Evolutionary conservation across 495 filamentous ascomycete species (phyloP), one percentile per base, ranked within the genome.

Genomic region (Podospora pseudoanserina): DNA sequence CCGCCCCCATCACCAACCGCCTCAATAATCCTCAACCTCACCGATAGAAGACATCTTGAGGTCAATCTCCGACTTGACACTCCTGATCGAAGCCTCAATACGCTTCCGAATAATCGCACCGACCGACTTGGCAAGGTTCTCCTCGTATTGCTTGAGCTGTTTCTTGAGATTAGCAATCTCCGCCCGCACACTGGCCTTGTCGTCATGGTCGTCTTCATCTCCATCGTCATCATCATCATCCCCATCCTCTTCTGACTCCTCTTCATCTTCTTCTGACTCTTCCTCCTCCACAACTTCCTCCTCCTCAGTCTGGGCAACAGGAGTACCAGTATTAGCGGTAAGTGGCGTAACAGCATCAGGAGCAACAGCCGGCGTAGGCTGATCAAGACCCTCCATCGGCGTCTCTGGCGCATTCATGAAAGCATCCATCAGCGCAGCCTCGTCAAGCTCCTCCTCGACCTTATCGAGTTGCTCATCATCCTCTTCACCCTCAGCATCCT

Each of bases 31-130:
- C 71, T 86, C 83, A 15, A 73, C 78, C 62, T 84, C 74, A 13
- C 81, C 81, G 55, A 87, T 78, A 5, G 83, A 78, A 6, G 81
- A 80, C 76, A 80, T 82, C 79, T 90, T 91, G 53, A 90, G 75
- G 58, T 80, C 77, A 39, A 89, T 80, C 73, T 90, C 87, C 49
- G 76, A 75, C 76, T 82, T 78, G 65, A 87, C 70, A 28, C 81
- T 85, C 72, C 81, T 79, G 62, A 88, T 83, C 68, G 79, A 87
- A n/a, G 74, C 76, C 69, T 81, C 78, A 5, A 88, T 69, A 16
- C 87, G 80, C 71, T 80, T 82, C 73, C 79, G 82, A 72, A 90
- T 74, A 65, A 89, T 79, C 11, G 77, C 75, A 67, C 83, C 84
- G 1, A 64, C 72, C 55, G 80, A 74, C 9, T 67, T 70, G 20